Evolutionary conservation across 2,329 filamentous ascomycete genomes (phyloP).

Genomic region (Fusarium nodosum): DNA sequence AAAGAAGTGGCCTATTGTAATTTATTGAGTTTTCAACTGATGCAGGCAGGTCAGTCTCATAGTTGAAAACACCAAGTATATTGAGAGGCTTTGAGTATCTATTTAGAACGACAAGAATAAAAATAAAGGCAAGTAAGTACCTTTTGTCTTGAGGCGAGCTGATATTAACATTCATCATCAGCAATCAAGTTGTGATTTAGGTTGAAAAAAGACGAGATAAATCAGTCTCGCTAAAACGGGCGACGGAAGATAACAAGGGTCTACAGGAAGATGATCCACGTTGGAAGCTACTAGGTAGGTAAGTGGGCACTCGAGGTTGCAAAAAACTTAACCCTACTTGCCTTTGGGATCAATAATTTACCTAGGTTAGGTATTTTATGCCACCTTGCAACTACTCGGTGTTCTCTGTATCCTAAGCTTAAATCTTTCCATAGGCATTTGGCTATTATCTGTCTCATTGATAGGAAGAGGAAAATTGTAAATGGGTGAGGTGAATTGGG

Average conservation of each 20-base stretch:
- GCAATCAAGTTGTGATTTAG: neutral
- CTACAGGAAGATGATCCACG: constrained; percentile 38
- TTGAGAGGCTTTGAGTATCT: no score
- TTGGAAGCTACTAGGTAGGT: constrained; percentile 17
- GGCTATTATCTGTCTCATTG: constrained; percentile 32
- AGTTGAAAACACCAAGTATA: no score
- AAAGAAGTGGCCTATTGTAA: neutral
- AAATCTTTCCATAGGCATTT: constrained; percentile 13
- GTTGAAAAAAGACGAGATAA: constrained; percentile 26
- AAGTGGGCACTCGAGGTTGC: neutral
- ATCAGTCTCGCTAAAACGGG: constrained; percentile 15
- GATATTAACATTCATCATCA: neutral
- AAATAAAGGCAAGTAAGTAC: neutral
- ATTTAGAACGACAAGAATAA: no score
- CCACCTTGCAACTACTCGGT: neutral
- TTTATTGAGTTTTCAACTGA: no score
- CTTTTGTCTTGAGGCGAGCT: neutral
- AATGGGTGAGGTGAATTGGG: constrained; percentile 27
- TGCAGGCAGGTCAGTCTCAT: no score
- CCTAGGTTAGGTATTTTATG: neutral
- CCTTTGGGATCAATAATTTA: neutral
- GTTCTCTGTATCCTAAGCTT: neutral
- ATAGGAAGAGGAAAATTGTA: constrained; percentile 21
- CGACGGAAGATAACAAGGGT: constrained; percentile 29
- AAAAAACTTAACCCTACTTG: neutral